Conservation (phyloP, 2,329 filamentous ascomycete genomes). For the Pezicula carpinea region DNA sequence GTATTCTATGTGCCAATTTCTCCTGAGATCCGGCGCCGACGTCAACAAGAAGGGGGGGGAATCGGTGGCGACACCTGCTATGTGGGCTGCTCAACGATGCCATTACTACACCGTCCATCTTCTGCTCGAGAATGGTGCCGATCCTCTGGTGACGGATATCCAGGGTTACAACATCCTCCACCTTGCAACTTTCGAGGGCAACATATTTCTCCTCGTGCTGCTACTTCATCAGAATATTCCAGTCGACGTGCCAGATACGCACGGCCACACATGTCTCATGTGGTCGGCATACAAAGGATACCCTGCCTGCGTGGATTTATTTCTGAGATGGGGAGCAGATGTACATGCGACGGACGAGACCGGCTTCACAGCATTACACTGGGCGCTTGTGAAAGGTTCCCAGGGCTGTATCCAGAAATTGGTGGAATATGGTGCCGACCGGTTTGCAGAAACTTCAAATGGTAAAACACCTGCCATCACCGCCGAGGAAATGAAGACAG, state of each 20-base stretch:
- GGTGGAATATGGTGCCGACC: constrained; percentile 90
- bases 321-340: constrained; percentile 91
- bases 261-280: constrained; percentile 93
- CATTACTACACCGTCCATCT: constrained; percentile 96
- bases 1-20: constrained; percentile 93
- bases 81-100: constrained; percentile 95
- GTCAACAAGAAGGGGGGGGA: constrained; percentile 96
- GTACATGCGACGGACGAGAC: constrained; percentile 87
- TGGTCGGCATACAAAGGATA: constrained; percentile 99
- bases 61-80: constrained; percentile 85
- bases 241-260: constrained; percentile 83
- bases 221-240: constrained; percentile 93
- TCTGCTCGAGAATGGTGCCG: constrained; percentile 84
- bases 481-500: constrained; percentile 85
- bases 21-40: constrained; percentile 73
- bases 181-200: constrained; percentile 94
- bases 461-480: constrained; percentile 88
- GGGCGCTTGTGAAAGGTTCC: constrained; percentile 92
- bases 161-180: constrained; percentile 98
- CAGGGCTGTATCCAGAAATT: constrained; percentile 87
- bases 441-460: constrained; percentile 82
- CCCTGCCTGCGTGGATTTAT: constrained; percentile 85
- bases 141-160: constrained; percentile 85
- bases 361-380: constrained; percentile 91
- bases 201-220: constrained; percentile 82